These are phyloP conservation scores for Barbarea vulgaris DNA, from an alignment of 345 rosid species.

Conservation along the genomic window DNA sequence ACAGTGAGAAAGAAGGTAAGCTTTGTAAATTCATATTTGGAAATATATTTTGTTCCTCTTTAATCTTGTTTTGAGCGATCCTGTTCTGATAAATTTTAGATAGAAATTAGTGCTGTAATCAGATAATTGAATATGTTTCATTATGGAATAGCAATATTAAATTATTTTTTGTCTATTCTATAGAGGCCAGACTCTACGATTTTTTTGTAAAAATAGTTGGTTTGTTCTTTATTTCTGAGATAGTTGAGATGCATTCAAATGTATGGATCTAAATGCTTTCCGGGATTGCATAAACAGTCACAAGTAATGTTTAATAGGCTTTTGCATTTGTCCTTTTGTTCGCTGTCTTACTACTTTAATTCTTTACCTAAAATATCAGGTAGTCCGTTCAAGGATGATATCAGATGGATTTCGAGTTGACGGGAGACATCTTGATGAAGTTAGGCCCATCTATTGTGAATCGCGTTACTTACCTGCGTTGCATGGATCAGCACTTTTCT, in stretches of 20 bases:
- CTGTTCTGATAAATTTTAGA: conserved; percentile 1
- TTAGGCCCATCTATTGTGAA: conserved; percentile 80
- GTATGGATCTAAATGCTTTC: neutral
- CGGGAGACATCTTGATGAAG: conserved; percentile 86
- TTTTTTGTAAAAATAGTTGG: neutral
- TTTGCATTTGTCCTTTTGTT: conserved; percentile 16
- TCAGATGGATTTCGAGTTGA: conserved; percentile 87
- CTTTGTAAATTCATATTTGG: neutral
- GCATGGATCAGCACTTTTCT: conserved; percentile 92
- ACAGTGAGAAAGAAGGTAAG: conserved; percentile 84
- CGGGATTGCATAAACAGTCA: neutral
- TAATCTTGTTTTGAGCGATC: conserved; percentile 13
- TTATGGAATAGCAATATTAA: neutral
- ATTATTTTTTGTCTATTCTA: neutral
- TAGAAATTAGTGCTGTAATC: conserved; percentile 8
- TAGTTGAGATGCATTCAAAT: conserved; percentile 4
- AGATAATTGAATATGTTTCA: neutral
- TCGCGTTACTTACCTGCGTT: conserved; percentile 65
- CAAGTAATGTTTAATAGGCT: conserved; percentile 14
- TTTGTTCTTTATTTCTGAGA: neutral
- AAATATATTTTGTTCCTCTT: conserved; percentile 13
- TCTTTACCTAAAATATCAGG: conserved; percentile 49
- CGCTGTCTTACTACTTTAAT: conserved; percentile 26
- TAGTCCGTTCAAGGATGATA: conserved; percentile 84
- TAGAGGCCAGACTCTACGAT: neutral